A percentile compares a stretch with the other conserved stretches of the same genome.
Evolutionary conservation across 1,284 basidiomycete genomes (phyloP).

Genomic region (Schizopora paradoxa): DNA sequence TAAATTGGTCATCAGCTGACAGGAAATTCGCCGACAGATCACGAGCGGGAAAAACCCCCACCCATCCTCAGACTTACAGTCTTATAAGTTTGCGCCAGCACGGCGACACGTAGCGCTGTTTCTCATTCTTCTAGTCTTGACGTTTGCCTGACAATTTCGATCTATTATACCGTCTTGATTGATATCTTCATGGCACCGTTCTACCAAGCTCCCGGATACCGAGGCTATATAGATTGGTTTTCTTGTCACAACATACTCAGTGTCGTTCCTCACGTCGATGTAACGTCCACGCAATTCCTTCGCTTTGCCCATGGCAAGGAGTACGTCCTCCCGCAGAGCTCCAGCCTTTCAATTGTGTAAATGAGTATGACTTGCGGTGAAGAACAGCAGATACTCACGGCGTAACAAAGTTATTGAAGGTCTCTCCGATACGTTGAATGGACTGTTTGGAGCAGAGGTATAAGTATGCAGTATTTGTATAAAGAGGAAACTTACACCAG

Average conservation of each 20-base stretch:
- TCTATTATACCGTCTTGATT: too few species aligned
- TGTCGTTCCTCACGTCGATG: conserved; percentile 3
- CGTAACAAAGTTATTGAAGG: neutral
- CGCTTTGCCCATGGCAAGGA: conserved; percentile 5
- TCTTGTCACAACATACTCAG: conserved; percentile 2
- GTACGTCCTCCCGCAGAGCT: conserved; percentile 7
- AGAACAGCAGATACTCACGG: conserved; percentile 1
- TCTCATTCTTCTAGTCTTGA: too few species aligned
- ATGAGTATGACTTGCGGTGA: neutral
- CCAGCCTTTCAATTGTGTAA: neutral
- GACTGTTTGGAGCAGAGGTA: neutral
- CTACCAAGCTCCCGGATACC: neutral
- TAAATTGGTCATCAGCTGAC: too few species aligned
- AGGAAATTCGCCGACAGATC: too few species aligned
- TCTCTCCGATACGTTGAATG: neutral
- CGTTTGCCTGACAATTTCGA: too few species aligned
- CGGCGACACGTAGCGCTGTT: too few species aligned
- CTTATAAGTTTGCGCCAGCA: too few species aligned
- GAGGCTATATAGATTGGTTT: conserved; percentile 2
- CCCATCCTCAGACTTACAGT: too few species aligned
- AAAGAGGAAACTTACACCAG: neutral
- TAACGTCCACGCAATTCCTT: conserved; percentile 2
- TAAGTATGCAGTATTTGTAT: neutral
- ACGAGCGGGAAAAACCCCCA: too few species aligned
- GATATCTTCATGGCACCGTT: too few species aligned